Percentiles rank a stretch among this genome's conserved stretches.
phyloP scores from a whole-genome alignment of 2,329 filamentous ascomycete genomes.

The Exophiala sp. region DNA sequence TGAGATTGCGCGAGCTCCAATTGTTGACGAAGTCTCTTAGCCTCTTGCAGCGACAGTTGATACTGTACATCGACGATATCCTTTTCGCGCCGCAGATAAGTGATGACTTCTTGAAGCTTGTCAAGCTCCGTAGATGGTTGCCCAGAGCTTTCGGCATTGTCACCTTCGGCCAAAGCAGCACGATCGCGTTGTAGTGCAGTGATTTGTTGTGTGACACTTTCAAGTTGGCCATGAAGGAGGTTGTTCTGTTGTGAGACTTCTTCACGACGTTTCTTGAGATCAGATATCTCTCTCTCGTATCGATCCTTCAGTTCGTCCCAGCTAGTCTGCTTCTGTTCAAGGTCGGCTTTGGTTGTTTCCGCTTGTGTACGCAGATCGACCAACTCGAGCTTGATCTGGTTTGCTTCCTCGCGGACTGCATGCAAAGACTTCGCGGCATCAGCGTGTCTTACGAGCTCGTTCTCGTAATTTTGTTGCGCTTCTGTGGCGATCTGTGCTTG shows the following conservation, averaged over 20 bases:
- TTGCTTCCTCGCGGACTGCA: slow-evolving; percentile 72
- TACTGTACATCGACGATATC: slow-evolving; percentile 97
- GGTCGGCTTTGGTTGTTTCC: slow-evolving; percentile 75
- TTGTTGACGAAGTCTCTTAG: slow-evolving; percentile 84
- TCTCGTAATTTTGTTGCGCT: slow-evolving; percentile 93
- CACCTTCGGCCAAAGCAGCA: slow-evolving; percentile 52
- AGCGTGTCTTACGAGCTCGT: slow-evolving; percentile 89
- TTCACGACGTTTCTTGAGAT: slow-evolving; percentile 74
- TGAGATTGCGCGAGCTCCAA: slow-evolving; percentile 82
- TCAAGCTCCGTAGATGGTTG: slow-evolving; percentile 60
- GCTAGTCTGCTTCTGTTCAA: slow-evolving; percentile 77
- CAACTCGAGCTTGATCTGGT: slow-evolving; percentile 75
- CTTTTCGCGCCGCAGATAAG: slow-evolving; percentile 89
- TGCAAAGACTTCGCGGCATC: slow-evolving; percentile 88
- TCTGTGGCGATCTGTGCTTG: slow-evolving; percentile 91
- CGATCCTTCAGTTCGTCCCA: slow-evolving; percentile 80
- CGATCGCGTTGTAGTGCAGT: slow-evolving; percentile 74
- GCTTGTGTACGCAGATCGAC: slow-evolving; percentile 74
- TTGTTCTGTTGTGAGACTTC: slow-evolving; percentile 88
- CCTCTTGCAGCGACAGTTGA: slow-evolving; percentile 82
- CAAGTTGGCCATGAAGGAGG: slow-evolving; percentile 82
- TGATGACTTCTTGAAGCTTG: slow-evolving; percentile 84
- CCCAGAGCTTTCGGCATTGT: slow-evolving; percentile 44
- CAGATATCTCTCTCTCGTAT: slow-evolving; percentile 77
- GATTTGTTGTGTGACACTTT: slow-evolving; percentile 77